Evolutionary conservation across 2,329 filamentous ascomycete species (phyloP).

Genomic region (Decorospora gaudefroyi): DNA sequence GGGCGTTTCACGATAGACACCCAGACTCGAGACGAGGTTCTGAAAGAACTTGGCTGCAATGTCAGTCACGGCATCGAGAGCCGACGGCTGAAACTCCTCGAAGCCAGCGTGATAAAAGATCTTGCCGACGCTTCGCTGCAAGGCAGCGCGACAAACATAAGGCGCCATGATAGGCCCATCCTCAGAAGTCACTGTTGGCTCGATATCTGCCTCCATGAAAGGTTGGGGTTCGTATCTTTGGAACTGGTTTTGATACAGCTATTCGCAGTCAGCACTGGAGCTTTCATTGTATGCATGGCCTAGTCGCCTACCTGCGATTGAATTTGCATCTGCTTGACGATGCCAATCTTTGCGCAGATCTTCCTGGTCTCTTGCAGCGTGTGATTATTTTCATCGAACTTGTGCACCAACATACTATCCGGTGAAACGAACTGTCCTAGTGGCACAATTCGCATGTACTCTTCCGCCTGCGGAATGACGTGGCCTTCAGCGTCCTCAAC

Average conservation of each 20-base stretch:
- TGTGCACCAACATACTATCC: slow-evolving; percentile 72
- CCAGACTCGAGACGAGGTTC: slow-evolving; percentile 79
- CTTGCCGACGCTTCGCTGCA: slow-evolving; percentile 90
- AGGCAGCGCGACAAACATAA: slow-evolving; percentile 76
- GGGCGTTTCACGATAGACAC: slow-evolving; percentile 80
- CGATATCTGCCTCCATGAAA: slow-evolving; percentile 83
- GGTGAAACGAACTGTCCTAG: slow-evolving; percentile 76
- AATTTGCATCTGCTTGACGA: slow-evolving; percentile 99
- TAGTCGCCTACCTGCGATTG: slow-evolving; percentile 76
- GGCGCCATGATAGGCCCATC: slow-evolving; percentile 86
- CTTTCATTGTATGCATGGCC: background rate
- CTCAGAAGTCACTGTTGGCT: slow-evolving; percentile 86
- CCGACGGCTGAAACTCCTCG: slow-evolving; percentile 94
- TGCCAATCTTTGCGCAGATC: slow-evolving; percentile 91
- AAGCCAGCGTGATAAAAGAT: slow-evolving; percentile 96
- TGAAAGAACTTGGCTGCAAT: slow-evolving; percentile 87
- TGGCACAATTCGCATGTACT: slow-evolving; percentile 78
- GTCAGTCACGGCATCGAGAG: slow-evolving; percentile 86
- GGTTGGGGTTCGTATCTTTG: slow-evolving; percentile 92
- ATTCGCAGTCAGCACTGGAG: slow-evolving; percentile 20
- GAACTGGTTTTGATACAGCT: slow-evolving; percentile 98
- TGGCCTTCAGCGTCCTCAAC: slow-evolving; percentile 86
- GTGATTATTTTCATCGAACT: slow-evolving; percentile 86
- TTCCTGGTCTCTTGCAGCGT: slow-evolving; percentile 98
- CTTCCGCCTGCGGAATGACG: slow-evolving; percentile 83